Evolutionary conservation across 1,284 basidiomycete species (phyloP).

Genomic region (Cutaneotrichosporon dermatis): DNA sequence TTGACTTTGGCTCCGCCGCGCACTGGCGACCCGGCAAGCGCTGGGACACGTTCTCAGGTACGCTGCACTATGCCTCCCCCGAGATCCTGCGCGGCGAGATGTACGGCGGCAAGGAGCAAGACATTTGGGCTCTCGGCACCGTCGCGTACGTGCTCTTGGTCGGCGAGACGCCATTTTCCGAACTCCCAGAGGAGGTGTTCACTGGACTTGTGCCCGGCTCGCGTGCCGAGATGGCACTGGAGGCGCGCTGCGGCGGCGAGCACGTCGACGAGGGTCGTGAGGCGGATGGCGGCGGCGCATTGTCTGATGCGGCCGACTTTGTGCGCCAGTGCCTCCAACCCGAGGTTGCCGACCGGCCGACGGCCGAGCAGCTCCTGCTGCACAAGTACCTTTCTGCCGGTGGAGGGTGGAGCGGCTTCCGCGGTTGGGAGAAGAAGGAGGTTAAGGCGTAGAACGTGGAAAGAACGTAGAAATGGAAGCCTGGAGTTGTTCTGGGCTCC

Average conservation of each 20-base stretch:
- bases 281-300: slow-evolving; percentile 42
- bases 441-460: too few relatives aligned
- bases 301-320: slow-evolving; percentile 45
- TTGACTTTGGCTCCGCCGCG: slow-evolving; percentile 76
- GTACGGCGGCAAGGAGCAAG: slow-evolving; percentile 93
- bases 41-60: slow-evolving; percentile 84
- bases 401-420: slow-evolving; percentile 40
- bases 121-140: slow-evolving; percentile 98
- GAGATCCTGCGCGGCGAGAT: slow-evolving; percentile 93
- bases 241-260: slow-evolving; percentile 34
- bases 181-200: slow-evolving; percentile 43
- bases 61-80: slow-evolving; percentile 93
- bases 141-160: slow-evolving; percentile 93
- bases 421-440: slow-evolving; percentile 34
- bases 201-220: slow-evolving; percentile 29
- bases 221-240: slow-evolving; percentile 33
- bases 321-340: slow-evolving; percentile 46
- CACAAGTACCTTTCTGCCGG: slow-evolving; percentile 42
- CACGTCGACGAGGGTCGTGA: slow-evolving; percentile 38
- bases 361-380: slow-evolving; percentile 38
- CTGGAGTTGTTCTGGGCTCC: too few relatives aligned
- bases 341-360: slow-evolving; percentile 37
- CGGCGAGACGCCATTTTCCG: slow-evolving; percentile 88
- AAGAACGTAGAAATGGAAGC: too few relatives aligned
- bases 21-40: slow-evolving; percentile 76